Base-by-base conservation (phyloP, 2,329 filamentous ascomycete genomes). In the Epichloe gansuensis region DNA sequence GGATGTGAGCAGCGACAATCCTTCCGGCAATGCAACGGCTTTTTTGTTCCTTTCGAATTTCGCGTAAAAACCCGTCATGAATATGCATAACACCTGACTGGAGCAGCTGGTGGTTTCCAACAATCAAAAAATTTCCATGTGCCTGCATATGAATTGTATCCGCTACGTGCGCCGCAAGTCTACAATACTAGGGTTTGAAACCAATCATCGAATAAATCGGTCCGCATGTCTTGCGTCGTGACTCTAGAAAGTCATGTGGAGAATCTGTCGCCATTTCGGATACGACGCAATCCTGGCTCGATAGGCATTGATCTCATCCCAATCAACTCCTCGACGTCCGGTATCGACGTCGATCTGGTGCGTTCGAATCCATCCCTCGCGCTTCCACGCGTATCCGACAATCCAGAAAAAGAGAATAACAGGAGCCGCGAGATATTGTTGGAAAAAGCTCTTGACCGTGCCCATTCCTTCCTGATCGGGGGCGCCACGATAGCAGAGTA, bases 311-410 rank as follows among this genome's bases (percentile, higher is more conserved):
- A 84, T 81, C 42, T 70, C 69, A 11, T 83, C 80, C 80, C 80
- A 85, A 63, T 86, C 77, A 53, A 85, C 74, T 66, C 81, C 77
- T 57, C 83, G 76, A 53, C 83, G 77, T 51, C 81, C 83, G 52
- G 75, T 77, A 63, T 87, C 83, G 52, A 88, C 73, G 59, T 88
- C 83, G 57, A 88, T 86, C 55, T 86, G 69, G 37, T 71, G 64
- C 2, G 77, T 71, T 37, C 66, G 73, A 54, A 83, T 69, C 77
- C 79, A 85, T 28, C 76, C 77, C 51, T 73, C 66, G 47, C 81
- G 72, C 73, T 87, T 87, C 83, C 83, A 87, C 56, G 80, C 43
- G 63, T 77, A 86, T 2, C 82, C 80, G 48, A 70, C 61, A 44
- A 70, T 57, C 75, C 78, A 82, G 69, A 82, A 82, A 58, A 67